These are phyloP conservation scores for Camelina neglecta DNA, from an alignment of 345 rosid species.

Conservation along the genomic window DNA sequence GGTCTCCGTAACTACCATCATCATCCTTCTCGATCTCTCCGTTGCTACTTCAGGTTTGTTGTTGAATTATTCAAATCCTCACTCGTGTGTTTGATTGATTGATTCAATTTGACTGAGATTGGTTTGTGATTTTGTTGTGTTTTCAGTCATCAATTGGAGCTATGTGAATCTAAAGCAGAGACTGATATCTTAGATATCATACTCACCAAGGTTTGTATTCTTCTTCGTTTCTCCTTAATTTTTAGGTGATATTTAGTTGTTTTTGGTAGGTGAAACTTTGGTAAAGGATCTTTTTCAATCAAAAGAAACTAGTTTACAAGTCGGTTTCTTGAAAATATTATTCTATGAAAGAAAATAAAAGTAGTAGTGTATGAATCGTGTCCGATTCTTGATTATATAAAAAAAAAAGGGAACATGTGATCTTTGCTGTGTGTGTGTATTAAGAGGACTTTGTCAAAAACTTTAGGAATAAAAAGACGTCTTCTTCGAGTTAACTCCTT, in stretches of 20 bases:
- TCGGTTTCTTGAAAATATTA: slow-evolving; percentile 17
- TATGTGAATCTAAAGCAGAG: slow-evolving; percentile 67
- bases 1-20: slow-evolving; percentile 40
- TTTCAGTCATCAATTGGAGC: slow-evolving; percentile 64
- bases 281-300: slow-evolving; percentile 19
- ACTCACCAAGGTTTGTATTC: slow-evolving; percentile 65
- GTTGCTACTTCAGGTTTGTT: slow-evolving; percentile 65
- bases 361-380: slow-evolving; percentile 29
- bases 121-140: not conserved
- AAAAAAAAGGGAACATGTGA: slow-evolving; percentile 27
- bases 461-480: slow-evolving; percentile 30
- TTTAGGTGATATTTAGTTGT: not conserved
- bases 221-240: not conserved
- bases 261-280: slow-evolving; percentile 33
- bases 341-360: not conserved
- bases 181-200: slow-evolving; percentile 80
- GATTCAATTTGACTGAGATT: not conserved
- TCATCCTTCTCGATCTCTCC: slow-evolving; percentile 57
- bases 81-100: no score
- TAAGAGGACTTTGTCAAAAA: slow-evolving; percentile 3
- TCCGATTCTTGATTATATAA: slow-evolving; percentile 33
- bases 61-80: no score
- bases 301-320: slow-evolving; percentile 23
- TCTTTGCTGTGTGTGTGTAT: not conserved
- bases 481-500: slow-evolving; percentile 34